Evolutionary conservation across 495 filamentous ascomycete genomes (phyloP).

Genomic region (Penicillium ochrochloron): DNA sequence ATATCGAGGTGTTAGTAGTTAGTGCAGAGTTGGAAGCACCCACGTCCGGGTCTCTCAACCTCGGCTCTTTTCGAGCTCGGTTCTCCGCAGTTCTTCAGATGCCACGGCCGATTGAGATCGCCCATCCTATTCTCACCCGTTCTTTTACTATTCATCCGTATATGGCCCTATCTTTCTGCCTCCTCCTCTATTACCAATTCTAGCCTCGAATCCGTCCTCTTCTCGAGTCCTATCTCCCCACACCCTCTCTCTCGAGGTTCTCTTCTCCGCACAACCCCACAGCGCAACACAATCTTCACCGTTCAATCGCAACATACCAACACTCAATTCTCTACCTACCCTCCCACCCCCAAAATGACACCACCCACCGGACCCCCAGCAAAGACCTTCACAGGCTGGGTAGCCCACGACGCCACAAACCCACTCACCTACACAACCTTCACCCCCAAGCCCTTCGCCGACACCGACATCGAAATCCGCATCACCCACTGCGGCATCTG

Average conservation of each 20-base stretch:
- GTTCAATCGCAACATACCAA: constrained; percentile 6
- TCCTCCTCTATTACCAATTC: background rate
- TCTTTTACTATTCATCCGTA: background rate
- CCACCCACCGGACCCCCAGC: constrained; percentile 11
- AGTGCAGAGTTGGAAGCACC: background rate
- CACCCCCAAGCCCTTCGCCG: constrained; percentile 77
- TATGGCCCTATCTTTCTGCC: background rate
- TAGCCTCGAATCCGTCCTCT: background rate
- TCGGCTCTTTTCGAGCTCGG: constrained; percentile 8
- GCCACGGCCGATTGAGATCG: background rate
- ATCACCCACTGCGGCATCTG: constrained; percentile 86
- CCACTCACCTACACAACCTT: constrained; percentile 75
- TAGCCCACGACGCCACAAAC: constrained; percentile 69
- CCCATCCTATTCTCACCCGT: too few species aligned
- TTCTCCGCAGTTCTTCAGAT: constrained; percentile 16
- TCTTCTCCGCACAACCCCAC: background rate
- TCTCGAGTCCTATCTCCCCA: background rate
- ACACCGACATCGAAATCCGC: constrained; percentile 66
- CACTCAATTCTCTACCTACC: background rate
- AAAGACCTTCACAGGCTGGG: constrained; percentile 79
- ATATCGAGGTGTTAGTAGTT: background rate
- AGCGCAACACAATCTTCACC: background rate
- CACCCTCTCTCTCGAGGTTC: background rate
- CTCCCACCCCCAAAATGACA: constrained; percentile 17
- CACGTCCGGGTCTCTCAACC: background rate